Percentiles rank a stretch among this genome's conserved stretches.
These are phyloP conservation scores for Perilla frutescens DNA, from an alignment of 257 asterid species.

Conservation along the genomic window DNA sequence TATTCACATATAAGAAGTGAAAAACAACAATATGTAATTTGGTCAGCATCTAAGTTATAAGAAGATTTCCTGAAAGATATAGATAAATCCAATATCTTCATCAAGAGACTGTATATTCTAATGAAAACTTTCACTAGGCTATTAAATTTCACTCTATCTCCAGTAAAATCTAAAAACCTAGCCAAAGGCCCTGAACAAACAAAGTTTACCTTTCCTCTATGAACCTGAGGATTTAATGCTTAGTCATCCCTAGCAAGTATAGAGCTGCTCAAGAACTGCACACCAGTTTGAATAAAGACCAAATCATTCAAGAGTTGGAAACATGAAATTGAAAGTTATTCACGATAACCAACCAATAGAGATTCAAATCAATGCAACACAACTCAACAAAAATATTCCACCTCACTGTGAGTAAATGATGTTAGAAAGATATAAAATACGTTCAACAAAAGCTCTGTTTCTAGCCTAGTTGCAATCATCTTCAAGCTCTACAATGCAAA, in stretches of 20 bases:
- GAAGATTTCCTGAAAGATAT: background rate
- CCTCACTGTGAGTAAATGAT: background rate
- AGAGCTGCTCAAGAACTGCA: conserved; percentile 4
- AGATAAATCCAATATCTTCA: conserved; percentile 11
- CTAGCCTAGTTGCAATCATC: background rate
- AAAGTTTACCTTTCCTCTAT: background rate
- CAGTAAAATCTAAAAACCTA: background rate
- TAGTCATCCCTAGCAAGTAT: background rate
- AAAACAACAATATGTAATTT: background rate
- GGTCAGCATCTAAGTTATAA: background rate
- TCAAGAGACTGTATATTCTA: background rate
- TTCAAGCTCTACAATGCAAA: conserved; percentile 17
- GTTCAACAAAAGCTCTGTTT: background rate
- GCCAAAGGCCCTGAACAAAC: conserved; percentile 8
- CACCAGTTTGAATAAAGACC: conserved; percentile 12
- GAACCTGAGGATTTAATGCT: conserved; percentile 3
- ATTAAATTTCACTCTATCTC: background rate
- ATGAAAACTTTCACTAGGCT: background rate
- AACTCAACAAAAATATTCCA: conserved; percentile 6
- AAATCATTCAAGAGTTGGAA: conserved; percentile 9
- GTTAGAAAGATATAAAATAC: background rate
- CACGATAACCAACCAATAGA: background rate
- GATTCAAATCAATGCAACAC: conserved; percentile 19
- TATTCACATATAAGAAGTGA: background rate
- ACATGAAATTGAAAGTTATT: background rate